Conservation (phyloP, 1,284 basidiomycete genomes). For the Tilletia horrida region DNA sequence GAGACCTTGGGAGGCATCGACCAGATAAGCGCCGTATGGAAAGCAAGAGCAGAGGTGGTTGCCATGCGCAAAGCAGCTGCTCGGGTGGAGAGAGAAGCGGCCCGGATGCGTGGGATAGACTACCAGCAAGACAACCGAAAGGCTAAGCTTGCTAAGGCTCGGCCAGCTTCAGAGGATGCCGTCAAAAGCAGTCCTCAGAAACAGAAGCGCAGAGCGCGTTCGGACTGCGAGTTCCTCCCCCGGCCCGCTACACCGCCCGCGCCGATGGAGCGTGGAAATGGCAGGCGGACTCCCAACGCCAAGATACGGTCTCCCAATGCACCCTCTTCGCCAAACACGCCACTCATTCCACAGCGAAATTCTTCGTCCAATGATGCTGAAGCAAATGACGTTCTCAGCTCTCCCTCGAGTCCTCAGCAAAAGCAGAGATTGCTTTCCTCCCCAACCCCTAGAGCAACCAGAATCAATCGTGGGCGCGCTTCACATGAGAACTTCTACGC, state of each 20-base stretch:
- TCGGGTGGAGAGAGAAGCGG: conserved; percentile 4
- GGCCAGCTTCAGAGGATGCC: background rate
- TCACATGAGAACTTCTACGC: too few relatives aligned
- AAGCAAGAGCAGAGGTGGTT: conserved; percentile 1
- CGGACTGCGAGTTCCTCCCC: background rate
- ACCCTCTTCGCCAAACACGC: background rate
- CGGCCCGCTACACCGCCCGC: too few relatives aligned
- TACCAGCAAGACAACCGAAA: background rate
- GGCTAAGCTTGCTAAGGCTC: background rate
- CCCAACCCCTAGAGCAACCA: too few relatives aligned
- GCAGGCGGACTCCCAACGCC: too few relatives aligned
- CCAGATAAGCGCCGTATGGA: conserved; percentile 12
- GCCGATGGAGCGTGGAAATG: too few relatives aligned
- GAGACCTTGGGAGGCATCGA: conserved; percentile 12
- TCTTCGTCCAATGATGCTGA: background rate
- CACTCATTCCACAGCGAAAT: conserved; percentile 3
- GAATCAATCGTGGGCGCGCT: too few relatives aligned
- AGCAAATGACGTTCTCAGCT: background rate
- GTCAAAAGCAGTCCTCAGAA: background rate
- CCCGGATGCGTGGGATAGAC: background rate
- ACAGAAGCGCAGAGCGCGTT: background rate
- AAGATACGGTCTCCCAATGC: background rate
- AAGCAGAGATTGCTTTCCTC: background rate
- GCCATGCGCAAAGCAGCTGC: conserved; percentile 12
- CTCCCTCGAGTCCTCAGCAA: background rate